Evolutionary conservation across 176 grass and related monocot species (phyloP), one percentile per base, ranked within the genome.

Genomic region (Aegilops sharonensis): DNA sequence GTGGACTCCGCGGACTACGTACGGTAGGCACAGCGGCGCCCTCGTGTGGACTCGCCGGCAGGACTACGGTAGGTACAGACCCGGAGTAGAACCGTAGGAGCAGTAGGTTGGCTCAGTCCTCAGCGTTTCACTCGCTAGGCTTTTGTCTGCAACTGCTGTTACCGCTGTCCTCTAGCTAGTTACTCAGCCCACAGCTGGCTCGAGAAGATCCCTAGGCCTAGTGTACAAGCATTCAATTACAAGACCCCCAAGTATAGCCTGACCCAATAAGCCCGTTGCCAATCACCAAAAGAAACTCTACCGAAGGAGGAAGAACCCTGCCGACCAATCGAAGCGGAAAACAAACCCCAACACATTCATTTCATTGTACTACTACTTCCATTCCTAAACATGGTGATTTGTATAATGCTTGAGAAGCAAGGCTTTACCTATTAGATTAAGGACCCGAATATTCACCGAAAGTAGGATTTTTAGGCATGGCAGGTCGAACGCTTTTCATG

Each of bases 121-220:
- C 45, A 56, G 64, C 37, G 21, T 36, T 78, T 85, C 52, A 64
- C 57, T 83, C 25, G n/a, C 68, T 87, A 91, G 85, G 59, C 76
- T 68, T 87, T 87, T 91, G 76, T 84, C 81, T 81, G 29, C 85
- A 47, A 75, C 81, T 52, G 69, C 45, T 36, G 67, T 15, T 12
- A 18, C 62, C 1, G 68, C 54, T 80, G 89, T 81, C 76, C 80
- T 76, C 75, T 87, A 4, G 32, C 80, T 80, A 91, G 75, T 80
- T 80, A 20, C 81, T 52, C 66, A 23, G 27, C 11, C 66, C 81
- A 83, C 42, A 79, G n/a, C 66, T 29, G 75, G 68, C 37, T 91
- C 84, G 64, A 74, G 73, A 66, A 79, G 34, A 87, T 67, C 85
- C 80, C 57, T 76, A 84, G 75, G 75, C 29, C 24, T n/a, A 8